Percentiles rank a stretch among this genome's conserved stretches.
Conservation (phyloP, 129 eudicot species). For the Flaveria linearis region DNA sequence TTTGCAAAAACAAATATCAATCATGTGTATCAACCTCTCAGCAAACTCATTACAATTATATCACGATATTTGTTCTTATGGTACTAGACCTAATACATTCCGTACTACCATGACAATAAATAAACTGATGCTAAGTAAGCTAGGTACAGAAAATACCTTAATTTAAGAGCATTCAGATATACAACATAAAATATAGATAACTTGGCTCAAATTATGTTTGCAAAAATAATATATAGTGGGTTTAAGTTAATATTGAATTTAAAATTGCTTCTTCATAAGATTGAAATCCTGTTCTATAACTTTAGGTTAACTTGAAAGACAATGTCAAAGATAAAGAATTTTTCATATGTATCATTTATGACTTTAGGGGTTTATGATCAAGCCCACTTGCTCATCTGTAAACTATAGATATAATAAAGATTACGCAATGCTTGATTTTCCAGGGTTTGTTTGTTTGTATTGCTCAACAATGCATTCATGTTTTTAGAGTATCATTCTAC, state of each 20-base stretch:
- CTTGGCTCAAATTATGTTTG: background rate
- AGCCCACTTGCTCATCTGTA: background rate
- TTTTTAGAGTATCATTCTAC: background rate
- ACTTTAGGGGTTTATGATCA: background rate
- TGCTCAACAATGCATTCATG: background rate
- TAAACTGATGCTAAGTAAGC: background rate
- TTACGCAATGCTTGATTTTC: background rate
- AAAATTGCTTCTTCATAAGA: background rate
- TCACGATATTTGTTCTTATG: background rate
- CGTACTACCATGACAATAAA: background rate
- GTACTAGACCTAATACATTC: background rate
- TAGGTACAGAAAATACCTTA: background rate
- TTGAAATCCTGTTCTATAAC: background rate
- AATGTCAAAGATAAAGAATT: background rate
- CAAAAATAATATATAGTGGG: background rate
- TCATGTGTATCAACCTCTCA: background rate
- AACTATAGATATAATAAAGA: no score
- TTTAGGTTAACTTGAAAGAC: background rate
- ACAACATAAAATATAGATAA: background rate
- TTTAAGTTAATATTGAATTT: background rate
- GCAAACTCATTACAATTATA: background rate
- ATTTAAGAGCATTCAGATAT: background rate
- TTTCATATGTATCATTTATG: background rate
- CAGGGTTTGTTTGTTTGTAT: no score
- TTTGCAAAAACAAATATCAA: background rate